Conservation (phyloP, 306 rosid genomes). For the Acacia confusa region DNA sequence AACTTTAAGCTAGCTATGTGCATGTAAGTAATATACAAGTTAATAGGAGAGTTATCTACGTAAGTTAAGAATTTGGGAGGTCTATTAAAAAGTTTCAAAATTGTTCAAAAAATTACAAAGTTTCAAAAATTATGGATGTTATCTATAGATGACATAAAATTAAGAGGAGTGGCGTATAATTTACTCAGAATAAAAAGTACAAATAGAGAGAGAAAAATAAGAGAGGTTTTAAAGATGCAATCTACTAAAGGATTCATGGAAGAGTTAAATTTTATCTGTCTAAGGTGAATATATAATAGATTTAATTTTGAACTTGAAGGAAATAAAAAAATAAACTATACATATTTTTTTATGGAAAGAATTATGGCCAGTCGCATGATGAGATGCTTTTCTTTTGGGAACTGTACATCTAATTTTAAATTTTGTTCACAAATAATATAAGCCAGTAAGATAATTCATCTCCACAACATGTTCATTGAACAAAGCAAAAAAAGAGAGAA, state of each 20-base stretch:
- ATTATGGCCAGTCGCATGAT: slow-evolving; percentile 34
- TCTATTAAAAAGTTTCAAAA: too few species aligned
- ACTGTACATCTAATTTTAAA: slow-evolving; percentile 23
- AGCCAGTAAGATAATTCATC: slow-evolving; percentile 37
- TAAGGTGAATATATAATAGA: neutral
- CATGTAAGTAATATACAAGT: too few species aligned
- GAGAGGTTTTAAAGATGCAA: neutral
- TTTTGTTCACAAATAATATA: slow-evolving; percentile 29
- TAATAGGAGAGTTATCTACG: too few species aligned
- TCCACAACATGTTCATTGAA: slow-evolving; percentile 36
- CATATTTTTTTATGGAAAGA: neutral
- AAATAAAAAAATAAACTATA: neutral
- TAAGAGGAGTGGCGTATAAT: too few species aligned
- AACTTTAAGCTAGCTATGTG: too few species aligned
- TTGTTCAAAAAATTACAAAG: too few species aligned
- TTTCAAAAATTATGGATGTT: too few species aligned
- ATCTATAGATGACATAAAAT: too few species aligned
- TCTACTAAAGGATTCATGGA: neutral
- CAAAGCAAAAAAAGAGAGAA: slow-evolving; percentile 8
- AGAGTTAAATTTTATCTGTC: neutral
- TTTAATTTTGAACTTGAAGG: neutral
- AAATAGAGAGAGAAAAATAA: neutral
- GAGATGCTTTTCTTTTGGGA: slow-evolving; percentile 36
- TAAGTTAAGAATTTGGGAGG: too few species aligned
- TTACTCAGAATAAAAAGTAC: neutral